Base-by-base conservation (phyloP, 495 filamentous ascomycete genomes). In the Aspergillus campestris region DNA sequence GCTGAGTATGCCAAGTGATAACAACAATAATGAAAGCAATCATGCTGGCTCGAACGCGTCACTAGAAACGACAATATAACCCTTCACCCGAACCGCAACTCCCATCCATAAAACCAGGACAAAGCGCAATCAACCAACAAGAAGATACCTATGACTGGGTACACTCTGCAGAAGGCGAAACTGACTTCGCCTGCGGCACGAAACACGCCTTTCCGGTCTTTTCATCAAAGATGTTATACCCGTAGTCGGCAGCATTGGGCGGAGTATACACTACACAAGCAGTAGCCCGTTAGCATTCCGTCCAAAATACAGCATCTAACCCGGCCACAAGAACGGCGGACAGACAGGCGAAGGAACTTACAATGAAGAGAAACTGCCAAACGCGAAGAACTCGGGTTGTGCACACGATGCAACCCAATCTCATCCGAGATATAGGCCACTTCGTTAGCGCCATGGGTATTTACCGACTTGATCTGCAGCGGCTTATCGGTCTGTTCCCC, bases 281-380 rank as follows among this genome's bases (percentile, higher is more conserved):
- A 54, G 58, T 2, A 57, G 59, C 1, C 57, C 58, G 39, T 62
- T 60, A 14, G 58, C 59, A 60, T n/a, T 4, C 4, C 18, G 18
- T 24, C 18, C 18, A 0, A 42, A 5, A 12, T 24, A 33, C 15
- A 38, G 31, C 8, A 42, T 13, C 30, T 14, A 28, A 14, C n/a
- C 7, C 1, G 12, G 24, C 10, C 29, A 38, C 18, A 38, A 11
- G 8, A 7, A 3, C 4, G 13, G 14, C 11, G 0, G 6, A 14
- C 14, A 34, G 18, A 11, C n/a, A 8, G 31, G 27, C 44, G 7
- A 4, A 10, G 36, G 9, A 5, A 73, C 81, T 64, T 70, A 84
- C 82, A 57, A 62, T 95, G 89, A 38, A 95, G 65, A 30, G 87
- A 91, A 39, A 95, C 85, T 46, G 89, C 89, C 45, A 82, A 75